These are phyloP conservation scores for Magnusiomyces magnusii DNA, from an alignment of 1,139 yeast genomes.

Conservation along the genomic window DNA sequence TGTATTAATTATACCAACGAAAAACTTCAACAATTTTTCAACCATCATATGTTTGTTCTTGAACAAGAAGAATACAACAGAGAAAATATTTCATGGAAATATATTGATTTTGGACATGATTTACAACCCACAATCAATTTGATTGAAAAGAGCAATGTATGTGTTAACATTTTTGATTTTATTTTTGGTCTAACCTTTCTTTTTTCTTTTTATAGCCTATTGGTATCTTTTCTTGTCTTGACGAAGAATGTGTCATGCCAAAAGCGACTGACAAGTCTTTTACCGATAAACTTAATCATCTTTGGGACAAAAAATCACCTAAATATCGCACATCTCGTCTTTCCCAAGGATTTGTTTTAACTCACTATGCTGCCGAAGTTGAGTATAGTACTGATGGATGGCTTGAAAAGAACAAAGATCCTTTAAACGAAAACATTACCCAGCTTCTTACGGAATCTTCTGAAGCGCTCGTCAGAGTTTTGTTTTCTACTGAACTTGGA, in stretches of 20 bases:
- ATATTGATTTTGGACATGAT: conserved; percentile 94
- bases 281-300: conserved; percentile 64
- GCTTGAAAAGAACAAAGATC: conserved; percentile 94
- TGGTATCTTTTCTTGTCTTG: conserved; percentile 82
- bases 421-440: conserved; percentile 70
- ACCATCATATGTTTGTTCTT: conserved; percentile 93
- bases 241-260: conserved; percentile 95
- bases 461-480: conserved; percentile 43
- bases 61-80: conserved; percentile 94
- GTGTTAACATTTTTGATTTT: conserved; percentile 2
- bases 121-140: conserved; percentile 90
- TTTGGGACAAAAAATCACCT: conserved; percentile 50
- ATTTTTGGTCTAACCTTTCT: neutral
- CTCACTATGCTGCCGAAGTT: conserved; percentile 94
- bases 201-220: conserved; percentile 41
- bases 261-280: conserved; percentile 78
- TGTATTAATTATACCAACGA: conserved; percentile 97
- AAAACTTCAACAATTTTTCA: conserved; percentile 91
- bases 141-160: conserved; percentile 52
- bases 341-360: conserved; percentile 53
- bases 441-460: conserved; percentile 49
- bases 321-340: conserved; percentile 66
- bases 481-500: conserved; percentile 35
- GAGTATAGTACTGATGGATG: conserved; percentile 89
- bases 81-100: conserved; percentile 95